Evolutionary conservation across 2,329 filamentous ascomycete genomes (phyloP), one percentile per base, ranked within the genome.

Genomic region (Ophiocordyceps camponoti-rufipedis): DNA sequence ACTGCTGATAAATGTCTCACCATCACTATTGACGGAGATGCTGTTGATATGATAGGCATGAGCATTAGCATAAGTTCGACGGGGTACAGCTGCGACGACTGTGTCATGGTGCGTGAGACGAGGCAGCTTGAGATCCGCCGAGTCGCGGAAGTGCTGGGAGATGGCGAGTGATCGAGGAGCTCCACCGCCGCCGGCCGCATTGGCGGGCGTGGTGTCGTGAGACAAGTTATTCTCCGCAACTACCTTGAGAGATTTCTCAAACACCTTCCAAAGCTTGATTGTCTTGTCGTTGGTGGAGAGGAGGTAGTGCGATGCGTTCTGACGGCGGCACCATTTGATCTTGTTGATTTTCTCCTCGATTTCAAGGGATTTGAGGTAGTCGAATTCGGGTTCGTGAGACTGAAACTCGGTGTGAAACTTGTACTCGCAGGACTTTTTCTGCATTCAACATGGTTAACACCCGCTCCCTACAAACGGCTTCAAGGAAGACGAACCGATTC

Each of bases 341-440:
- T 98, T 98, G 75, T 98, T 98, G 75, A 98, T 98, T 71, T 98
- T 98, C 68, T 98, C 91, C 74, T 98, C 91, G 60, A 98, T 98
- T 67, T 98, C 91, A 55, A 98, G 75, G 32, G 91, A 98, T 68
- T 98, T 98, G 53, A 98, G 78, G 64, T 98, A 98, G 66, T 98
- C 91, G 65, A 98, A 98, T 66, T 98, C 91, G 51, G 91, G 91
- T 63, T 98, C 91, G 69, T 98, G 91, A 56, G 91, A 98, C 70
- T 98, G 91, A 58, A 98, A 98, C 62, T 98, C 91, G 63, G 91
- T 98, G 66, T 98, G 91, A 65, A 98, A 98, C 66, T 96, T 98
- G 75, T 98, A 98, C 67, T 98, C 91, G 77, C 91, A 98, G 44
- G 91, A 96, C 78, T 96, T 98, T 80, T 98, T 96, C 88, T 95